Evolutionary conservation across 306 rosid genomes (phyloP), one percentile per base, ranked within the genome.

Genomic region (Pterocarpus santalinus): DNA sequence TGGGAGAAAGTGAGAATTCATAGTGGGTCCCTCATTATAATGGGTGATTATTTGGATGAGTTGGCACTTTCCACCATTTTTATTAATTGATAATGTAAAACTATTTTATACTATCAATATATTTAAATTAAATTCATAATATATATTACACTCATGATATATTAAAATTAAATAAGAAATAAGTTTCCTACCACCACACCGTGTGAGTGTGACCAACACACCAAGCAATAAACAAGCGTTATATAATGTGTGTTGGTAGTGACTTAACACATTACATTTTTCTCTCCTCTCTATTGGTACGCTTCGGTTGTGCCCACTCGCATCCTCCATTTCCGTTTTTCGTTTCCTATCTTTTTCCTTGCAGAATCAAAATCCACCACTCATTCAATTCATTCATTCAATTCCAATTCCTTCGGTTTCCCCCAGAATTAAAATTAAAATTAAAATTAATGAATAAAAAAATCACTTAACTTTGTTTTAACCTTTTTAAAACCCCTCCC

Each of bases 321-420:
- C 47, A 4, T 43, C 17, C 30, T 22, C 64, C 69, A 47, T 83
- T 73, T 67, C 80, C 36, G 49, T 68, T 77, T 85, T 13, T 44
- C 65, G 61, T 35, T 3, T 15, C 9, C 10, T 44, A 3, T 44
- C 10, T 44, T 5, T 44, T 11, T 47, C 53, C 10, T 47, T 47
- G 22, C 14, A 35, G 5, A 41, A 74, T 51, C 73, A 85, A 77
- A 2, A 44, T 58, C 73, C 78, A 61, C 76, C 77, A 41, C 73
- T 28, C 81, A 44, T 86, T 83, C 68, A 56, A 22, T 78, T 73
- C 34, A 39, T 76, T 15, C 78, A 51, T 85, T 72, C 86, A 72
- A 56, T 79, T 69, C 57, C 4, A 5, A 5, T 65, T 75, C 68
- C 35, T 66, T 81, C 79, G 10, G 72, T 74, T 83, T 67, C 55